phyloP scores from a whole-genome alignment of 768 basidiomycete species.

The Phylloporus rhodoxanthus region DNA sequence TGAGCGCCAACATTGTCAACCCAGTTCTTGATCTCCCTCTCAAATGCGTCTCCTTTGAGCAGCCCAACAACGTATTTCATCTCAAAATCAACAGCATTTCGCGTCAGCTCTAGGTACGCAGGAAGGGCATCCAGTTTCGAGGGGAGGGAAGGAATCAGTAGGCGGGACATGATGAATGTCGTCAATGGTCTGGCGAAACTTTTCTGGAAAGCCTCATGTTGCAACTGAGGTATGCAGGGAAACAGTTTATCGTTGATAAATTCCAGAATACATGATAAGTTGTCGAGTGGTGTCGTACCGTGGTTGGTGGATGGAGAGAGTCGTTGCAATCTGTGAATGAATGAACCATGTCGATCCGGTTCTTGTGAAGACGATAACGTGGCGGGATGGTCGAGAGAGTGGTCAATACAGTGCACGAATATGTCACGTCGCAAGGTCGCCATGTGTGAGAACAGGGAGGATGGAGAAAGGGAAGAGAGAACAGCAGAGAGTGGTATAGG shows the following conservation, averaged over 20 bases:
- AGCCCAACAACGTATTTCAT: conserved; percentile 43
- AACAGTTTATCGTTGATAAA: conserved; percentile 61
- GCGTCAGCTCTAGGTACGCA: conserved; percentile 51
- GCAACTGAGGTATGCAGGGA: conserved; percentile 44
- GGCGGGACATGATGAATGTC: conserved; percentile 53
- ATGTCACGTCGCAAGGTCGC: conserved; percentile 63
- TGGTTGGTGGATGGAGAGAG: conserved; percentile 39
- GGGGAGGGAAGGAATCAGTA: conserved; percentile 69
- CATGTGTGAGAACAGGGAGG: conserved; percentile 51
- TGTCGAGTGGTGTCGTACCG: conserved; percentile 40
- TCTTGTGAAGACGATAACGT: conserved; percentile 36
- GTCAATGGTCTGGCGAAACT: conserved; percentile 58
- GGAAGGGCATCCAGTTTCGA: conserved; percentile 55
- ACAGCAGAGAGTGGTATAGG: conserved; percentile 48
- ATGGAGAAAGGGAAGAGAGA: conserved; percentile 51
- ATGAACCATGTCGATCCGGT: conserved; percentile 26
- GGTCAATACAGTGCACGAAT: conserved; percentile 51
- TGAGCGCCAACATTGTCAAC: conserved; percentile 59
- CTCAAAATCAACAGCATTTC: conserved; percentile 65
- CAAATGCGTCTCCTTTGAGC: conserved; percentile 43
- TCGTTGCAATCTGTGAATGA: conserved; percentile 44
- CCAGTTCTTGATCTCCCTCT: conserved; percentile 62
- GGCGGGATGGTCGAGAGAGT: conserved; percentile 48
- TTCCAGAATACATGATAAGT: conserved; percentile 50
- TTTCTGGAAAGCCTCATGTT: conserved; percentile 43